Base-by-base conservation (phyloP, 129 eudicot genomes). In the Flaveria robusta region DNA sequence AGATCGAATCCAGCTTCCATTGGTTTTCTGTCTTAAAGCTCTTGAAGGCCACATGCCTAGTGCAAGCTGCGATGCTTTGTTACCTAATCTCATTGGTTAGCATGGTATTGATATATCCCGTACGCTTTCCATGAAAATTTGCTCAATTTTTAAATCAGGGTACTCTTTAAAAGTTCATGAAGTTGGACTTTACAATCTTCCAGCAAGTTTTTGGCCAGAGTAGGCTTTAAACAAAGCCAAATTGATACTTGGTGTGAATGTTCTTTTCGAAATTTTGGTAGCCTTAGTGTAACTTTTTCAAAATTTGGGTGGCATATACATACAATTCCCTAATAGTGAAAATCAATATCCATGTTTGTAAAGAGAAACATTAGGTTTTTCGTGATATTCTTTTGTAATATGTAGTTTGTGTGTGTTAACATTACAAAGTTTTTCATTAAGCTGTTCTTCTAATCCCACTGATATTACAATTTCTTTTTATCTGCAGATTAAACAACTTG, bases 401-500 rank as follows among this genome's bases (percentile, higher is more conserved):
- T 5, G 39, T 29, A 34, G 8, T 34, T 34, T 34, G 27, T 31
- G 45, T 46, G n/a, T 64, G 37, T 13, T 75, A 65, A 47, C 47
- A 27, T 62, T 75, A 74, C 23, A 37, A 8, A 20, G 3, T 11
- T 7, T 1, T 74, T 37, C 19, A 26, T 50, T 81, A 70, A 26
- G 41, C 60, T 15, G n/a, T 50, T 22, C 49, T 23, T 34, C 13
- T 72, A 49, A 41, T n/a, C 52, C 68, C 39, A 27, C 58, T 77
- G 77, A 72, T 66, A 20, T 43, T 42, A 50, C 37, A 54, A 3
- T 58, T 68, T 78, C 46, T 81, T 23, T 74, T 23, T 45, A 68
- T 75, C 73, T 75, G 80, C 89, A 85, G 89, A 85, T 85, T 52
- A 59, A 58, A 29, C 79, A 75, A 26, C 89, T 85, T 51, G 89